Conservation (phyloP, 768 basidiomycete genomes). For the Punctularia strigosozonata region DNA sequence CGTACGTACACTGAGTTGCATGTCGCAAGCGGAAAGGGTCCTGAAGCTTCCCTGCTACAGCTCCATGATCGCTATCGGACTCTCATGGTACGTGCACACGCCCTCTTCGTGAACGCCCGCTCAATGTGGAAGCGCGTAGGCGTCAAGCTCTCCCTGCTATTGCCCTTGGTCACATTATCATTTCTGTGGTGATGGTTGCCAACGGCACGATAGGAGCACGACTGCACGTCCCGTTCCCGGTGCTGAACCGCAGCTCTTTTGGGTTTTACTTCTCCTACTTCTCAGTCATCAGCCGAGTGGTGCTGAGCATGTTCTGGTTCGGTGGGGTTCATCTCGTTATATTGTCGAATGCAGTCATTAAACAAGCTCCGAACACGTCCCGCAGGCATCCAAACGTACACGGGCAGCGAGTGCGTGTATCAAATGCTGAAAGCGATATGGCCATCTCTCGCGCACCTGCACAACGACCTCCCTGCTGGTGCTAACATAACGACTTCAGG, state of each 20-base stretch:
- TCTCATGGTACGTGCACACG: no score
- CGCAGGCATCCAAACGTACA: constrained; percentile 32
- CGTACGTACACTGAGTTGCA: no score
- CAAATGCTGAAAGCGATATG: constrained; percentile 74
- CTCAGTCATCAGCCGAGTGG: constrained; percentile 62
- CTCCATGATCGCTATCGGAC: no score
- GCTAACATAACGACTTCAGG: constrained; percentile 57
- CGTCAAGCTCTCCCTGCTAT: constrained; percentile 59
- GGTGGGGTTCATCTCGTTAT: no score
- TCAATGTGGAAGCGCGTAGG: no score
- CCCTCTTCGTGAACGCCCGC: no score
- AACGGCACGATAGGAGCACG: constrained; percentile 74
- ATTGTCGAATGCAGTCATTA: no score
- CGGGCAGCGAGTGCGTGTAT: constrained; percentile 64
- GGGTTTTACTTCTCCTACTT: constrained; percentile 90
- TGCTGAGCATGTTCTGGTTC: constrained; percentile 82
- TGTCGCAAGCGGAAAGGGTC: no score
- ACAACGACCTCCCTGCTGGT: constrained; percentile 46
- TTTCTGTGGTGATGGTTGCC: constrained; percentile 60
- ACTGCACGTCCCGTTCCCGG: constrained; percentile 63
- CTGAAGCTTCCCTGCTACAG: no score
- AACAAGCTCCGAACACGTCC: no score
- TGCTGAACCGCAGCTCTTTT: constrained; percentile 78
- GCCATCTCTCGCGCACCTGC: constrained; percentile 55
- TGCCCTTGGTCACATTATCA: constrained; percentile 60